These are phyloP conservation scores for Scheffersomyces amazonensis DNA, from an alignment of 805 yeast genomes.

Conservation along the genomic window DNA sequence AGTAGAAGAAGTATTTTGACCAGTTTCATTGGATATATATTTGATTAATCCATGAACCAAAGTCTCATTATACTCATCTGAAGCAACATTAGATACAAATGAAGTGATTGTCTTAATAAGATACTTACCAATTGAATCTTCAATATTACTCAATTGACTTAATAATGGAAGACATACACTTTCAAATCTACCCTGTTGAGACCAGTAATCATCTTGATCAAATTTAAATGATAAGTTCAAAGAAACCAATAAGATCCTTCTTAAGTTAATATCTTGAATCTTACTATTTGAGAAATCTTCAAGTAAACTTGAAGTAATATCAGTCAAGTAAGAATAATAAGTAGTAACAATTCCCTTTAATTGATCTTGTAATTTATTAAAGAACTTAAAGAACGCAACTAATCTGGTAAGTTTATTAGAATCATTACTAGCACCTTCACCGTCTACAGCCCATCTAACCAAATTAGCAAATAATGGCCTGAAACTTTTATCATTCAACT, in stretches of 20 bases:
- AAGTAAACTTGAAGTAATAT: slow-evolving; percentile 60
- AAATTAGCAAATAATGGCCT: slow-evolving; percentile 86
- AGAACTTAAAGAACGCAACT: slow-evolving; percentile 78
- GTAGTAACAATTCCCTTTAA: slow-evolving; percentile 84
- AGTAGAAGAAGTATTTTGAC: slow-evolving; percentile 61
- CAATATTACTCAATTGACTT: slow-evolving; percentile 64
- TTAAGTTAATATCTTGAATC: slow-evolving; percentile 48
- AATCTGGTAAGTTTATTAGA: slow-evolving; percentile 45
- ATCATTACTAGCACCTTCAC: slow-evolving; percentile 58
- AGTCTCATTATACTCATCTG: slow-evolving; percentile 67
- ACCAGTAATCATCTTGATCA: slow-evolving; percentile 96
- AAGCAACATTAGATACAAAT: slow-evolving; percentile 65
- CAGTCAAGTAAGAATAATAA: slow-evolving; percentile 82
- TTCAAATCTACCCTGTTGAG: slow-evolving; percentile 80
- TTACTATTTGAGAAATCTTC: slow-evolving; percentile 44
- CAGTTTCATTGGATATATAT: slow-evolving; percentile 47
- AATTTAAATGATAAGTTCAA: slow-evolving; percentile 78
- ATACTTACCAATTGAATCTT: slow-evolving; percentile 72
- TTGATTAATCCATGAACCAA: slow-evolving; percentile 43
- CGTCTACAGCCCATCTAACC: slow-evolving; percentile 90
- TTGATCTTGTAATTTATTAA: slow-evolving; percentile 78
- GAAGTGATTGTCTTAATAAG: slow-evolving; percentile 78
- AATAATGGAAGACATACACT: slow-evolving; percentile 60
- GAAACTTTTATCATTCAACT: slow-evolving; percentile 89
- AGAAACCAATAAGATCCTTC: slow-evolving; percentile 72